Percentiles rank a stretch among this genome's conserved stretches.
Conservation (phyloP, 371 early-diverging fungal genomes). For the Mortierella sp. region DNA sequence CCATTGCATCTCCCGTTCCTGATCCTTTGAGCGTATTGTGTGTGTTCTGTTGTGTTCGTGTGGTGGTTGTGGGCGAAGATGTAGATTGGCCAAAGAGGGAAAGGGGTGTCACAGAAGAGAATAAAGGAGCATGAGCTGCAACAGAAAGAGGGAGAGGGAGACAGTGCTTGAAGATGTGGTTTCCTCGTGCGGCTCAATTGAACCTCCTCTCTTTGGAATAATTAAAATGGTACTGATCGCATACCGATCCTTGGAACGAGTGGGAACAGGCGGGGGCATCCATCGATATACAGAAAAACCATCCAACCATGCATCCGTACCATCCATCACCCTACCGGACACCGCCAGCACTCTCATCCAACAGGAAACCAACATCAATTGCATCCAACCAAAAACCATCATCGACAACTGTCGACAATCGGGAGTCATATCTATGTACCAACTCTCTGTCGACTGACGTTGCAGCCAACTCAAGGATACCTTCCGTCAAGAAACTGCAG, state of each 20-base stretch:
- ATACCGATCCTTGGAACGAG: not conserved
- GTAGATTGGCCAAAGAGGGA: too few species aligned
- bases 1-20: slow-evolving; percentile 2
- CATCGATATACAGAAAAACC: not conserved
- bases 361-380: not conserved
- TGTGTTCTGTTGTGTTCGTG: not conserved
- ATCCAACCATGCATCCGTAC: slow-evolving; percentile 11
- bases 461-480: not conserved
- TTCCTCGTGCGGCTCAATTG: slow-evolving; percentile 13
- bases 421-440: not conserved
- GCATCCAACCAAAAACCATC: not conserved
- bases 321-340: not conserved
- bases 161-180: not conserved
- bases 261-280: not conserved
- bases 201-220: slow-evolving; percentile 49
- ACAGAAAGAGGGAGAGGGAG: not conserved
- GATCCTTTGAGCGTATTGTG: not conserved
- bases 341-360: not conserved
- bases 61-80: slow-evolving; percentile 1
- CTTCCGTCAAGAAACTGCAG: not conserved
- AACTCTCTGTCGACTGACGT: not conserved
- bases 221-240: slow-evolving; percentile 37
- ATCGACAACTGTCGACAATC: slow-evolving; percentile 6
- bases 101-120: not conserved
- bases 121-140: not conserved